Conservation (phyloP, 345 rosid genomes). For the Eucalyptus grandis region DNA sequence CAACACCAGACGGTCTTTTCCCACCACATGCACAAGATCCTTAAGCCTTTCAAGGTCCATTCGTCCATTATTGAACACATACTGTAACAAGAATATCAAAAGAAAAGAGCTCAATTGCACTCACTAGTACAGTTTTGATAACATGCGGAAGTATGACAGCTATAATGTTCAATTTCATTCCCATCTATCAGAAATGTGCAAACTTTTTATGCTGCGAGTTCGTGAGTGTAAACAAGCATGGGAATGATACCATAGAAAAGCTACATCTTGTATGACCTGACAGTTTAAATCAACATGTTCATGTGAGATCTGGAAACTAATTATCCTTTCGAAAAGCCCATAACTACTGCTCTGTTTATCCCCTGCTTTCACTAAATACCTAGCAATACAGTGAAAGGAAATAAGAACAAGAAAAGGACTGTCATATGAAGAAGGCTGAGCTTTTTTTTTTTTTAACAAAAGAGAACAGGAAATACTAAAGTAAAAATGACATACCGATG, state of each 20-base stretch:
- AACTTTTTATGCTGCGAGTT: not conserved
- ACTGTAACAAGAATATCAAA: conserved; percentile 27
- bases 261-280: not conserved
- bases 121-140: not conserved
- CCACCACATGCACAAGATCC: conserved; percentile 60
- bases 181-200: not conserved
- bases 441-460: not conserved
- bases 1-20: conserved; percentile 71
- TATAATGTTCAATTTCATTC: not conserved
- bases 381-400: not conserved
- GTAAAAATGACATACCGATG: conserved; percentile 52
- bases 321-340: not conserved
- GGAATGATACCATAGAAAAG: not conserved
- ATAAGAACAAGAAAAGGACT: not conserved
- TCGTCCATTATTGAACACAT: conserved; percentile 82
- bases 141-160: not conserved
- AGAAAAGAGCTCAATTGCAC: not conserved
- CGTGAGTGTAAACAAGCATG: not conserved
- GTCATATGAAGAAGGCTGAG: not conserved
- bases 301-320: not conserved
- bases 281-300: not conserved
- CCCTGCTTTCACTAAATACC: not conserved
- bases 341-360: not conserved
- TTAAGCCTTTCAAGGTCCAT: conserved; percentile 79
- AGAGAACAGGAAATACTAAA: not conserved